These are phyloP conservation scores for Coemansia sp. DNA, from an alignment of 192 early-diverging fungal genomes.

Conservation along the genomic window DNA sequence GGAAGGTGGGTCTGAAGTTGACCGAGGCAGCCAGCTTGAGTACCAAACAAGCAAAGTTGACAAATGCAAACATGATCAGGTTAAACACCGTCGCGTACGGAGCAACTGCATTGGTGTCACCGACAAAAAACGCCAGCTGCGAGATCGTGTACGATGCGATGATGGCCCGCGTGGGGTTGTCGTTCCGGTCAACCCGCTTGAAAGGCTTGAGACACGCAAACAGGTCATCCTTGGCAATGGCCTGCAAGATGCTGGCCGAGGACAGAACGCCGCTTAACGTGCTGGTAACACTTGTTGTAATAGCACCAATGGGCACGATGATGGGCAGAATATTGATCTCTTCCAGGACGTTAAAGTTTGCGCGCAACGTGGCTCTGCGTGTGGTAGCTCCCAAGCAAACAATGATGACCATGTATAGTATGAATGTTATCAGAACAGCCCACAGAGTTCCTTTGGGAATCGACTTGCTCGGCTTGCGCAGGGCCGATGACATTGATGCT, in stretches of 20 bases:
- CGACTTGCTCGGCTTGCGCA: constrained; percentile 65
- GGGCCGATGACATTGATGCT: constrained; percentile 68
- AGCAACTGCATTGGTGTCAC: constrained; percentile 65
- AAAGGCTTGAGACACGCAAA: constrained; percentile 53
- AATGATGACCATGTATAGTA: constrained; percentile 58
- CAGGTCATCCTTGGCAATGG: constrained; percentile 66
- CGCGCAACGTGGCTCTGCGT: constrained; percentile 57
- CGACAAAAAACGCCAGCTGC: constrained; percentile 59
- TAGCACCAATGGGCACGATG: constrained; percentile 58
- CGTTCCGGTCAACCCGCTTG: constrained; percentile 21
- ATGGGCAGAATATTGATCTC: constrained; percentile 62
- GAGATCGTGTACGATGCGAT: constrained; percentile 53
- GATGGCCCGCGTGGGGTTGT: constrained; percentile 34
- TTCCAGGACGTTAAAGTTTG: constrained; percentile 64
- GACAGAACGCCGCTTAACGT: constrained; percentile 61
- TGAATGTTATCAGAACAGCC: constrained; percentile 60
- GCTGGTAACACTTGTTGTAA: constrained; percentile 63
- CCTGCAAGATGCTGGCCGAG: constrained; percentile 66
- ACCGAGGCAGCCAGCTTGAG: constrained; percentile 65
- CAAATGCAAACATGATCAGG: constrained; percentile 62
- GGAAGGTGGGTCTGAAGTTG: constrained; percentile 71
- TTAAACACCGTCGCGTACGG: constrained; percentile 66
- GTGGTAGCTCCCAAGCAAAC: constrained; percentile 62
- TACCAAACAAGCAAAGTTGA: constrained; percentile 67
- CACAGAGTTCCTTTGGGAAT: constrained; percentile 68